Evolutionary conservation across 305 asterid species (phyloP).

Genomic region (Fraxinus sp.): DNA sequence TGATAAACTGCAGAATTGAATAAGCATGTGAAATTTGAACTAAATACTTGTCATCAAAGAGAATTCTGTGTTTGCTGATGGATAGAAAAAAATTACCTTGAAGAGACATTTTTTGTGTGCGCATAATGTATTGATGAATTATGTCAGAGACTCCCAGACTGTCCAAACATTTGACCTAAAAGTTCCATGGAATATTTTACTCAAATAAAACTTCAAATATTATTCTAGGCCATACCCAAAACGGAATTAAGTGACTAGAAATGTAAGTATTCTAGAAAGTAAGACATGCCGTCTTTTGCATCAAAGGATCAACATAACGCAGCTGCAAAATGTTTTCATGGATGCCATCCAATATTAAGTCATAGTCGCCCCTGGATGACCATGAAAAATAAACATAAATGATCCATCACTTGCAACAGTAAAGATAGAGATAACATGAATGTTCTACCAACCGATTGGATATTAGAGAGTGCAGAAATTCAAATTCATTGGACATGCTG

Average conservation of each 20-base stretch:
- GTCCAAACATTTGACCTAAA: constrained; percentile 82
- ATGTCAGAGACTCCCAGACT: constrained; percentile 72
- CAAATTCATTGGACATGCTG: constrained; percentile 59
- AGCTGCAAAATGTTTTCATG: constrained; percentile 86
- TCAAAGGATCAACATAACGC: constrained; percentile 81
- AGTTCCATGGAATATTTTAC: constrained; percentile 18
- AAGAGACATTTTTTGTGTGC: constrained; percentile 81
- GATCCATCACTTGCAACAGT: constrained; percentile 24
- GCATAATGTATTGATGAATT: constrained; percentile 64
- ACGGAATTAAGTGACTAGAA: constrained; percentile 1
- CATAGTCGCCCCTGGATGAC: constrained; percentile 79
- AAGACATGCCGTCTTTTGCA: constrained; percentile 85
- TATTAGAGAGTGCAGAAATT: constrained; percentile 65
- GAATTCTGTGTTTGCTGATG: constrained; percentile 21
- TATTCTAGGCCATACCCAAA: constrained; percentile 11
- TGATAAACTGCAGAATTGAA: constrained; percentile 67
- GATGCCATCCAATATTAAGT: constrained; percentile 83
- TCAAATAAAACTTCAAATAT: neutral
- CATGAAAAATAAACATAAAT: constrained; percentile 27
- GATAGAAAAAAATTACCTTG: constrained; percentile 52
- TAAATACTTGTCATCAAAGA: constrained; percentile 20
- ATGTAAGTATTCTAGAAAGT: constrained; percentile 6
- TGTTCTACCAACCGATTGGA: constrained; percentile 66
- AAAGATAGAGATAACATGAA: constrained; percentile 18
- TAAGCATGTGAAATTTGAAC: constrained; percentile 23